These are phyloP conservation scores for Calonectria naviculata DNA, from an alignment of 2,329 filamentous ascomycete species.

Conservation along the genomic window DNA sequence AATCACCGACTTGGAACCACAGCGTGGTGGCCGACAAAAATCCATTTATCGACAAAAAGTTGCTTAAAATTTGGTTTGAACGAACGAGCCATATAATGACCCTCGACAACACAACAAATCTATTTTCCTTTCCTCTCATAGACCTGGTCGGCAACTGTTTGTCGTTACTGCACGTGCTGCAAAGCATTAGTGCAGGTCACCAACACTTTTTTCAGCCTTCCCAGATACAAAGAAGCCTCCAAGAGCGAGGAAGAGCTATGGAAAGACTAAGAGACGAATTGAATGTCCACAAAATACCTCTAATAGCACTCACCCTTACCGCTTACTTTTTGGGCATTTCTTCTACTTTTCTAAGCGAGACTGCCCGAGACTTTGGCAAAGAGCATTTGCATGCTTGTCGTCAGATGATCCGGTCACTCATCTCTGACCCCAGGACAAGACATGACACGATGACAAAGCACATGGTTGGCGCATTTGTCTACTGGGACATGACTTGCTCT, in stretches of 20 bases:
- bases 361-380: too few species aligned
- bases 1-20: too few species aligned
- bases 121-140: neutral
- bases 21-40: too few species aligned
- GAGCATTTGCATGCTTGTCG: too few species aligned
- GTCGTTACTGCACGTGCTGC: neutral
- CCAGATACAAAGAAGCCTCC: neutral
- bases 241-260: neutral
- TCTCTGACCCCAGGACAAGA: too few species aligned
- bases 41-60: neutral
- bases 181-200: neutral
- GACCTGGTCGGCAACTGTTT: neutral
- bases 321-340: neutral
- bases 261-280: neutral
- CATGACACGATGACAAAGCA: too few species aligned
- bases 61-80: neutral
- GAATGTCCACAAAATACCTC: neutral
- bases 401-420: too few species aligned
- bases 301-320: neutral
- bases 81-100: neutral
- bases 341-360: too few species aligned
- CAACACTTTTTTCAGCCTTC: neutral
- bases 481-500: too few species aligned
- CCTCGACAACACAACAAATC: neutral
- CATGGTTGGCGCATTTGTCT: too few species aligned